Evolutionary conservation across 352 stramenopile species (phyloP).

Genomic region (Phytophthora cactorum): DNA sequence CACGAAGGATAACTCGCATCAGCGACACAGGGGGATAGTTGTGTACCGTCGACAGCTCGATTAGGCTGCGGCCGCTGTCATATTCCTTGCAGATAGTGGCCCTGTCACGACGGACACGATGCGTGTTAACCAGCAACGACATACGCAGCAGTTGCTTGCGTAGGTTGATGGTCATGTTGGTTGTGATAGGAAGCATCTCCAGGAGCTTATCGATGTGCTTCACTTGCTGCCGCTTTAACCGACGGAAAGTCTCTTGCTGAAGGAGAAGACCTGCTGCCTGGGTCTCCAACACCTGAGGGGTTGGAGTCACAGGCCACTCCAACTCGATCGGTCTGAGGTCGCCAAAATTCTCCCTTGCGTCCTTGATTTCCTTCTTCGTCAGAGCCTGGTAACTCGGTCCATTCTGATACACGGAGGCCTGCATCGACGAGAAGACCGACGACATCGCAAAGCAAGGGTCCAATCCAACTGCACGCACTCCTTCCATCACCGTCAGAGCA

Average conservation of each 20-base stretch:
- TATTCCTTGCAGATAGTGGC: slow-evolving; percentile 72
- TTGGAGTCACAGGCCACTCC: slow-evolving; percentile 79
- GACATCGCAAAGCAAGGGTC: slow-evolving; percentile 90
- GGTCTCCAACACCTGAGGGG: slow-evolving; percentile 83
- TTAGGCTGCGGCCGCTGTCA: slow-evolving; percentile 74
- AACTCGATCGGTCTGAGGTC: slow-evolving; percentile 57
- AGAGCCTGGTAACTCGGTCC: slow-evolving; percentile 58
- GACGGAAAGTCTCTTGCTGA: slow-evolving; percentile 88
- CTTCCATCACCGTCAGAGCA: slow-evolving; percentile 89
- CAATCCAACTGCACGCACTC: slow-evolving; percentile 79
- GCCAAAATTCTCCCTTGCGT: slow-evolving; percentile 67
- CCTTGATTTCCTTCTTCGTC: slow-evolving; percentile 52
- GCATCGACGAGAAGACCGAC: slow-evolving; percentile 84
- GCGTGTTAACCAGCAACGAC: slow-evolving; percentile 87
- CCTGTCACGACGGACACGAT: slow-evolving; percentile 73
- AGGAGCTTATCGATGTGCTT: slow-evolving; percentile 83
- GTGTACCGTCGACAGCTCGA: slow-evolving; percentile 73
- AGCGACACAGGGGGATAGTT: slow-evolving; percentile 88
- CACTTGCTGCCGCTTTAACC: slow-evolving; percentile 81
- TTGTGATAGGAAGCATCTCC: slow-evolving; percentile 87
- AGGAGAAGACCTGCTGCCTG: slow-evolving; percentile 80
- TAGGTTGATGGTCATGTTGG: slow-evolving; percentile 89
- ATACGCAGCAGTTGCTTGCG: slow-evolving; percentile 87
- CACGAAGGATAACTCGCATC: slow-evolving; percentile 80
- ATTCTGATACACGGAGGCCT: slow-evolving; percentile 74